A percentile compares a stretch with the other conserved stretches of the same genome.
Conservation (phyloP, 1,139 yeast genomes). For the Sugiyamaella grinbergsii region DNA sequence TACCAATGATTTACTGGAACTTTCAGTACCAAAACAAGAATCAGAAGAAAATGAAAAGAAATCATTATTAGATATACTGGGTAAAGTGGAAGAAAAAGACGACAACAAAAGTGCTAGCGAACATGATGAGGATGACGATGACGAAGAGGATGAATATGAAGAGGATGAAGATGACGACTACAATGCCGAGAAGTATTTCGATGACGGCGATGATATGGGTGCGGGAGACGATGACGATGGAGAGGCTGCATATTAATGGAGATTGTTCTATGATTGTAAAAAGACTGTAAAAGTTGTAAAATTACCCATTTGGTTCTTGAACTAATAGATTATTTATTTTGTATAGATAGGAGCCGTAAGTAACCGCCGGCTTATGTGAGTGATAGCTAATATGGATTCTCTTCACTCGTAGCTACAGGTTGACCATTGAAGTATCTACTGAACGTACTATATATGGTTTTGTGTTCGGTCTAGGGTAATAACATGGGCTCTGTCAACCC, state of each 20-base stretch:
- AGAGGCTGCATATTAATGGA: constrained; percentile 66
- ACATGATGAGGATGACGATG: constrained; percentile 73
- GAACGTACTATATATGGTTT: no score
- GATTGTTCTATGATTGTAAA: background rate
- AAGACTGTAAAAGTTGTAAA: background rate
- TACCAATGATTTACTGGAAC: constrained; percentile 38
- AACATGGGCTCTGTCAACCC: no score
- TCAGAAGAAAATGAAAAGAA: constrained; percentile 38
- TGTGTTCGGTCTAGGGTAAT: no score
- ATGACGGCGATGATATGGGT: constrained; percentile 48
- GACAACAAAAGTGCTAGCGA: constrained; percentile 53
- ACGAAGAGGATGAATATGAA: constrained; percentile 71
- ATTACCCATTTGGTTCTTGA: background rate
- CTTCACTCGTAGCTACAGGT: no score
- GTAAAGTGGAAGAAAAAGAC: constrained; percentile 48
- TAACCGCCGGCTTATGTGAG: no score
- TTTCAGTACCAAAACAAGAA: constrained; percentile 51
- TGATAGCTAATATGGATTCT: no score
- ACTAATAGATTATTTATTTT: constrained; percentile 12
- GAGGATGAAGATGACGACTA: constrained; percentile 78
- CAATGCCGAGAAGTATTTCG: constrained; percentile 59
- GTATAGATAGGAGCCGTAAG: no score
- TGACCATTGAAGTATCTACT: no score
- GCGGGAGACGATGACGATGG: constrained; percentile 57
- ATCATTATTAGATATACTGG: constrained; percentile 9